phyloP scores from a whole-genome alignment of 73 alveolate species.

The Stentor coeruleus region DNA sequence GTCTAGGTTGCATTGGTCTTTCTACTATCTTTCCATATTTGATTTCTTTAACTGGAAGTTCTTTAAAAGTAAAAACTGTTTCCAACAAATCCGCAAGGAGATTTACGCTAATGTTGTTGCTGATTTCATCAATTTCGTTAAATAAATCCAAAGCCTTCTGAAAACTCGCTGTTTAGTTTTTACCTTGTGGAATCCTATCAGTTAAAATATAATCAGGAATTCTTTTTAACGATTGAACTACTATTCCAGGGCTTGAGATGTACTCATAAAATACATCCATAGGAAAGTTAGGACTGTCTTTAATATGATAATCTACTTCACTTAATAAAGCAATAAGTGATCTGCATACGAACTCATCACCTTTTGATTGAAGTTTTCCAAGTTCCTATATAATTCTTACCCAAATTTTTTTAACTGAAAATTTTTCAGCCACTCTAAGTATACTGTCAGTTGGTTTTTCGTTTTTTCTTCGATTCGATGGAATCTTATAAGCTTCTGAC shows the following conservation, averaged over 20 bases:
- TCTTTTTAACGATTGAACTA: not conserved
- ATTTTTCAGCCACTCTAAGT: not conserved
- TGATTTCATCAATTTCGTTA: not conserved
- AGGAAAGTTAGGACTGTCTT: not conserved
- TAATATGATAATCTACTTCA: not conserved
- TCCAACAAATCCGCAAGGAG: not conserved
- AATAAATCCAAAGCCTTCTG: not conserved
- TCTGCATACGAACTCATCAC: not conserved
- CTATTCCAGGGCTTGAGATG: not conserved
- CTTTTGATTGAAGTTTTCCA: not conserved
- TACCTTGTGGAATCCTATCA: not conserved
- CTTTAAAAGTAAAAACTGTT: not conserved
- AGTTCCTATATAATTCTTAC: not conserved
- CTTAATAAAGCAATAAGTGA: not conserved
- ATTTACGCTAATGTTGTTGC: not conserved
- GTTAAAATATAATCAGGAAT: not conserved
- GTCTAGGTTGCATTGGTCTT: too few species aligned
- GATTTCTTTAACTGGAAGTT: not conserved
- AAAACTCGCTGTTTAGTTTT: not conserved
- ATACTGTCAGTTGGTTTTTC: constrained; percentile 2
- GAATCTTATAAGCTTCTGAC: too few species aligned
- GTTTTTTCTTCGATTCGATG: not conserved
- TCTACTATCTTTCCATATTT: too few species aligned
- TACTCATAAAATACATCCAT: not conserved
- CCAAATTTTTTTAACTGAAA: not conserved